Conservation (phyloP, 1,284 basidiomycete species). For the Chalciporus piperatoides region DNA sequence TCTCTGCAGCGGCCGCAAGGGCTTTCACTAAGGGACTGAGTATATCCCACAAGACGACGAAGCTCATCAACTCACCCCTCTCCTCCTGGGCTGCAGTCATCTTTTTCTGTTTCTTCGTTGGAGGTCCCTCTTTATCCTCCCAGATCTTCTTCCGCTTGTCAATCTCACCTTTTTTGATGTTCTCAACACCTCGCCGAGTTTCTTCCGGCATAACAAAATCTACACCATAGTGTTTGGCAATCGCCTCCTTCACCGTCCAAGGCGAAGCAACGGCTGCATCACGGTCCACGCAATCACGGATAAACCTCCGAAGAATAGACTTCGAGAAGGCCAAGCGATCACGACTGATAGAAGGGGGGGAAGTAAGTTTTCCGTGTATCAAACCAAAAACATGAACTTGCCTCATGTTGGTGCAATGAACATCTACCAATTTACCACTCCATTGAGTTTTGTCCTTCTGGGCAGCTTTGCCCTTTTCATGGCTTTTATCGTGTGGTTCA, state of each 20-base stretch:
- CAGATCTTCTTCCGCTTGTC: conserved; percentile 86
- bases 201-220: conserved; percentile 82
- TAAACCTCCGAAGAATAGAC: conserved; percentile 92
- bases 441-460: conserved; percentile 53
- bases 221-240: conserved; percentile 83
- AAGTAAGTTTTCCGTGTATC: conserved; percentile 5
- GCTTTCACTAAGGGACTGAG: conserved; percentile 33
- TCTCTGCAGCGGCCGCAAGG: conserved; percentile 45
- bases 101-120: conserved; percentile 79
- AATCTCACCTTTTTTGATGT: conserved; percentile 80
- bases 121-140: conserved; percentile 79
- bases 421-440: conserved; percentile 73
- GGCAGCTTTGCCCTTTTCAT: conserved; percentile 54
- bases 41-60: conserved; percentile 7
- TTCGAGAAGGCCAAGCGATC: conserved; percentile 95
- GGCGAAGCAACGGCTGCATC: conserved; percentile 90
- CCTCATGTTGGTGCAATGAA: conserved; percentile 78
- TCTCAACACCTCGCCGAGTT: conserved; percentile 74
- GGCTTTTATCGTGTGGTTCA: conserved; percentile 65
- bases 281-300: conserved; percentile 90
- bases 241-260: conserved; percentile 87
- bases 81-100: conserved; percentile 66
- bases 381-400: conserved; percentile 34
- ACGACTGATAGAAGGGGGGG: conserved; percentile 50
- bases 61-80: conserved; percentile 47